Evolutionary conservation across 176 grass and related monocot species (phyloP), one percentile per base, ranked within the genome.

Genomic region (Elaeis guineensis): DNA sequence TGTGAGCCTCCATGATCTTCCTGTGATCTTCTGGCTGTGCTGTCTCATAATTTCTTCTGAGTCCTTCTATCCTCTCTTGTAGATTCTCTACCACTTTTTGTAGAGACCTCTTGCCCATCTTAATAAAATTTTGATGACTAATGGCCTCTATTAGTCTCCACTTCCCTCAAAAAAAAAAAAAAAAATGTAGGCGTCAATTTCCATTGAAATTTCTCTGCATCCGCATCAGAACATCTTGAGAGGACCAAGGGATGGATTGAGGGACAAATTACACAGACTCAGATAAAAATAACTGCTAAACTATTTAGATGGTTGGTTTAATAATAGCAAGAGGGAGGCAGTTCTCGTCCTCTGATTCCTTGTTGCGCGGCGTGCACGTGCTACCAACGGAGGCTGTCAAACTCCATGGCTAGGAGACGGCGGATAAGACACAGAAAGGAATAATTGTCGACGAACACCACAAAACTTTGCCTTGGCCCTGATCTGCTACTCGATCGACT

Each of bases 381-480:
- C 51, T 61, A 29, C 26, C 19, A 68, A 51, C 73, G 79, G 57
- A 68, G 39, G 35, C 49, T 25, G 59, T 28, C 72, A 39, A 64
- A 18, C 62, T 59, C 74, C 70, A 53, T 55, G 21, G 69, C 69
- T 74, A 83, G 72, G 54, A 64, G 79, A 91, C 88, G 81, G 16
- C 54, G 54, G 9, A 79, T 70, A 66, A 71, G 79, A 86, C 79
- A 80, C 52, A 20, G 66, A 64, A 73, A 72, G 73, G 83, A 86
- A 91, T 83, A 83, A 67, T 56, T 86, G 65, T 77, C 60, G 39
- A 54, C 70, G 74, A 68, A 63, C 69, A 63, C 63, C 50, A 23
- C 51, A 4, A 51, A 18, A 32, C 35, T 19, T 5, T 30, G 16
- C 39, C 16, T 48, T 0, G 53, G 17, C 19, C 5, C 5, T 5